Evolutionary conservation across 345 rosid species (phyloP), one percentile per base, ranked within the genome.

Genomic region (Salix suchowensis): DNA sequence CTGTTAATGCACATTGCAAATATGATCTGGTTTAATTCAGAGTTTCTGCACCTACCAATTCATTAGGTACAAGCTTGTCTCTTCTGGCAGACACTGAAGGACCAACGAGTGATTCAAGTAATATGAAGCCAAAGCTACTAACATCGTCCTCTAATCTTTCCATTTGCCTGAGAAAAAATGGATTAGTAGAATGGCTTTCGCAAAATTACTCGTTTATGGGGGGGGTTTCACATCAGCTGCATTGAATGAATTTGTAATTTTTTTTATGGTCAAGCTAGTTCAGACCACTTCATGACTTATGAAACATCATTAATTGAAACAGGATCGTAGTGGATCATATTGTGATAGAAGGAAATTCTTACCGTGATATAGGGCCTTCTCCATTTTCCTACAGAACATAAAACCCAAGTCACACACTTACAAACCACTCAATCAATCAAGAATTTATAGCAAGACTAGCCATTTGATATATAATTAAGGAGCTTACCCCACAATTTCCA

Each of bases 141-240:
- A 83, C 83, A 77, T 85, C 90, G 72, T 87, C 90, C 54, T 85
- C 90, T 70, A 85, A 68, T 55, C 40, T 84, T 58, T 72, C 68
- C 84, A 80, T 75, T 78, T 85, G 84, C 88, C 85, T 75, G 84
- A 64, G 37, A 78, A 74, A 18, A 28, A 19, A 58, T 7, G 52
- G 68, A 28, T 68, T 7, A 52, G 12, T 32, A 65, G 9, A 55
- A 54, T 21, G 28, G 18, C 52, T 14, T 12, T 46, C 18, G 4
- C 4, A 46, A 46, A 46, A 46, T 46, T 46, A 12, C 46, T 46
- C 19, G 14, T 46, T 36, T 46, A 12, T 46, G 52, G 26, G 21
- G 21, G n/a, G 21, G 24, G n/a, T 54, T 40, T 71, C 44, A 32
- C 65, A 52, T 71, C 65, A 52, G 26, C 13, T 10, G 24, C 19